Conservation (phyloP, 2,329 filamentous ascomycete species). For the Sclerotinia trifoliorum region DNA sequence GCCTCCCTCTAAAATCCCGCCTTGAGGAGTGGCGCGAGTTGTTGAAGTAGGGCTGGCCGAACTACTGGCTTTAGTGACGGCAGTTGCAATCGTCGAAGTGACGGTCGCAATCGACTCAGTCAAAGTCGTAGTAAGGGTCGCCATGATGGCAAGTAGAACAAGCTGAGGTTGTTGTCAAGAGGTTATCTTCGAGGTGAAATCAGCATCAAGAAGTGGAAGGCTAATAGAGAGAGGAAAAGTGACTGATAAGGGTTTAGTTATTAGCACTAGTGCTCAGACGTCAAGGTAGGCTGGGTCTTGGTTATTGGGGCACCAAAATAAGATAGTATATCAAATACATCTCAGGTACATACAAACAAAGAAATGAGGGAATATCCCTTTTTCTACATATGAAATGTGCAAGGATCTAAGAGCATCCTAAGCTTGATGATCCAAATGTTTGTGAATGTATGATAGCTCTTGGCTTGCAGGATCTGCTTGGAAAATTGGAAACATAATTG, state of each 20-base stretch:
- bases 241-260: not conserved
- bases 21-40: slow-evolving; percentile 47
- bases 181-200: not conserved
- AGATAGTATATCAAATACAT: not conserved
- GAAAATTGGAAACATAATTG: slow-evolving; percentile 1
- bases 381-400: not conserved
- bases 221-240: not conserved
- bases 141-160: not conserved
- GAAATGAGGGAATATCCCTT: slow-evolving; percentile 9
- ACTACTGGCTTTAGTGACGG: slow-evolving; percentile 23
- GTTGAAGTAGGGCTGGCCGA: slow-evolving; percentile 26
- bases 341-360: slow-evolving; percentile 2
- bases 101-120: slow-evolving; percentile 7
- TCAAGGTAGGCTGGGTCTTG: not conserved
- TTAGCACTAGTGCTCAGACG: not conserved
- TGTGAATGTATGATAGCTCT: not conserved
- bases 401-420: not conserved
- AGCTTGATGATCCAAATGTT: slow-evolving; percentile 1
- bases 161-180: not conserved
- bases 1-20: slow-evolving; percentile 61
- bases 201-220: not conserved
- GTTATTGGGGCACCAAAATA: slow-evolving; percentile 1
- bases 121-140: slow-evolving; percentile 9
- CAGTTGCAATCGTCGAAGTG: slow-evolving; percentile 6
- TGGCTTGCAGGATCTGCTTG: slow-evolving; percentile 3